These are phyloP conservation scores for Amyloporia xantha DNA, from an alignment of 768 basidiomycete species.

Conservation along the genomic window DNA sequence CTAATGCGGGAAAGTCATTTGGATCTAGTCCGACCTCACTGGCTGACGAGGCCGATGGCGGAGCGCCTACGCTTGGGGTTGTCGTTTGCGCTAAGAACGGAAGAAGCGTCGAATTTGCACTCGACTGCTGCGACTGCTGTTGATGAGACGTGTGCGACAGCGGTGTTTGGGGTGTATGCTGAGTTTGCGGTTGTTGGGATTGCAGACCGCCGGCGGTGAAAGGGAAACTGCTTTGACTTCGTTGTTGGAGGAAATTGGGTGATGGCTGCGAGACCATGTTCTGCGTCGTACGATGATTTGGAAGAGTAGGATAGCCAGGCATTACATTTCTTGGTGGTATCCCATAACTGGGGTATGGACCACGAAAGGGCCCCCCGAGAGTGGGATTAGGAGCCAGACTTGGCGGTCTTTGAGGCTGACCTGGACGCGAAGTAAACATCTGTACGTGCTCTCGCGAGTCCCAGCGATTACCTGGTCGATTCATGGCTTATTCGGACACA, in stretches of 20 bases:
- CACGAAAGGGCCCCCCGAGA: slow-evolving; percentile 59
- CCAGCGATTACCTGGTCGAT: slow-evolving; percentile 28
- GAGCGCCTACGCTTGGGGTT: slow-evolving; percentile 36
- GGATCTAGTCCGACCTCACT: slow-evolving; percentile 79
- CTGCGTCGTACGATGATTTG: slow-evolving; percentile 56
- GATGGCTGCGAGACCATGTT: slow-evolving; percentile 50
- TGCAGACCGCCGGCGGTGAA: slow-evolving; percentile 55
- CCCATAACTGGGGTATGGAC: slow-evolving; percentile 44
- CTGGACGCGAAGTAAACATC: slow-evolving; percentile 31
- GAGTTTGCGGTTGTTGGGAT: slow-evolving; percentile 37
- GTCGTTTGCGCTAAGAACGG: slow-evolving; percentile 50
- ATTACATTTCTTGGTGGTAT: slow-evolving; percentile 57
- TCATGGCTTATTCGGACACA: slow-evolving; percentile 22
- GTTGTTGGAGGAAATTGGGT: slow-evolving; percentile 61
- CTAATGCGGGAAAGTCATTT: slow-evolving; percentile 85
- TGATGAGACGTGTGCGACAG: slow-evolving; percentile 30
- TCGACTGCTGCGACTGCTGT: slow-evolving; percentile 38
- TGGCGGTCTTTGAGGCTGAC: slow-evolving; percentile 78
- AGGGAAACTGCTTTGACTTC: slow-evolving; percentile 61
- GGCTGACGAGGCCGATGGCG: slow-evolving; percentile 56
- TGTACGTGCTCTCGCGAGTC: slow-evolving; percentile 10
- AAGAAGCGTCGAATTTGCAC: slow-evolving; percentile 46
- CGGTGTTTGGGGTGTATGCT: slow-evolving; percentile 20
- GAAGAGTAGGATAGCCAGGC: slow-evolving; percentile 50
- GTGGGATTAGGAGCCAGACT: slow-evolving; percentile 61